A percentile compares a stretch with the other conserved stretches of the same genome.
Evolutionary conservation across 2,329 filamentous ascomycete species (phyloP).

Genomic region (Fusarium sp.): DNA sequence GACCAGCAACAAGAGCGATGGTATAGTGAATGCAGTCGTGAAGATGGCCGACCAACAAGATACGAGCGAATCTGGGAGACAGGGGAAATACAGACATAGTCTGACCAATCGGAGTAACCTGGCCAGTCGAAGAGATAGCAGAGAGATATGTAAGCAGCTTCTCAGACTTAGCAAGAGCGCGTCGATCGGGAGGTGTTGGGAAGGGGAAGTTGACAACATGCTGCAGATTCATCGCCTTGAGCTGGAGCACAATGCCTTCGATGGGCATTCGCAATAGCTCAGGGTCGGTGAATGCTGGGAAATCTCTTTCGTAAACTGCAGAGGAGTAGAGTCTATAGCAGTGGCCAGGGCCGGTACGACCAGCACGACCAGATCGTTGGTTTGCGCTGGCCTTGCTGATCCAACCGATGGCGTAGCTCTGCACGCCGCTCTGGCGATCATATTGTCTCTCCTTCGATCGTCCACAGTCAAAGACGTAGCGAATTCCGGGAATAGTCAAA

Average conservation of each 20-base stretch:
- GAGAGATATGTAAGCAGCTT: constrained; percentile 87
- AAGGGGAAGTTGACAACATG: constrained; percentile 96
- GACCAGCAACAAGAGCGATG: constrained; percentile 86
- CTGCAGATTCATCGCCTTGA: constrained; percentile 94
- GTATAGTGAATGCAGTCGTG: constrained; percentile 87
- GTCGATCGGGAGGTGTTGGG: constrained; percentile 85
- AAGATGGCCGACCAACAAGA: constrained; percentile 87
- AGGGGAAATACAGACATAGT: constrained; percentile 91
- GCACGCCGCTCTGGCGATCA: constrained; percentile 88
- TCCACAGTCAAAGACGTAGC: constrained; percentile 96
- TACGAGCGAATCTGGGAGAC: constrained; percentile 89
- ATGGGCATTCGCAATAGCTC: constrained; percentile 93
- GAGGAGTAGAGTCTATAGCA: constrained; percentile 96
- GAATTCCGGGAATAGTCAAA: constrained; percentile 93
- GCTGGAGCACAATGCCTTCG: constrained; percentile 90
- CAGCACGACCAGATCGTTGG: constrained; percentile 92
- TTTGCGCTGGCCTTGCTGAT: constrained; percentile 97
- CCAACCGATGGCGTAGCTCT: constrained; percentile 95
- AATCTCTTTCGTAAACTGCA: constrained; percentile 91
- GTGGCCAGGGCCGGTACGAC: constrained; percentile 94
- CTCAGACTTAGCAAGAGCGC: constrained; percentile 84
- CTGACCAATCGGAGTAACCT: constrained; percentile 82
- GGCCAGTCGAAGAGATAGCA: constrained; percentile 77
- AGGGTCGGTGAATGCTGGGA: constrained; percentile 85
- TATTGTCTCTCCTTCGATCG: constrained; percentile 93